A percentile compares a stretch with the other conserved stretches of the same genome.
Conservation (phyloP, 768 basidiomycete genomes). For the Tephrocybe sp. region DNA sequence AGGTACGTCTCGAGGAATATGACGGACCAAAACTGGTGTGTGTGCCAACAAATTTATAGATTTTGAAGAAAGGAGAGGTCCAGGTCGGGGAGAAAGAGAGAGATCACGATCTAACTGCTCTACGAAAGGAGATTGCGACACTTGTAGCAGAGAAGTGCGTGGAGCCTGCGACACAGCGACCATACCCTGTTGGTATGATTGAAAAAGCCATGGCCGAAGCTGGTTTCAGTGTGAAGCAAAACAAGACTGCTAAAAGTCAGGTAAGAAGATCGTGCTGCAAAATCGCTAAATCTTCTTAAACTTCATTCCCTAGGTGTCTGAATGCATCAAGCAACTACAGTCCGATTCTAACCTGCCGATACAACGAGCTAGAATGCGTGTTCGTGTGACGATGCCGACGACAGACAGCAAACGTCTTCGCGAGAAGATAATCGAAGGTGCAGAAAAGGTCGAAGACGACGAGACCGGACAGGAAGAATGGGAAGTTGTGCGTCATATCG, state of each 20-base stretch:
- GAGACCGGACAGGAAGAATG: conserved; percentile 74
- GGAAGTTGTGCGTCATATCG: conserved; percentile 69
- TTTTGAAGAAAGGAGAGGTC: conserved; percentile 93
- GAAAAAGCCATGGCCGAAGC: conserved; percentile 98
- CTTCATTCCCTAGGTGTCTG: conserved; percentile 62
- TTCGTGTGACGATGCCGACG: conserved; percentile 75
- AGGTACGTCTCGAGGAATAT: conserved; percentile 49
- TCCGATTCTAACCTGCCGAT: conserved; percentile 86
- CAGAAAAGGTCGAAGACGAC: conserved; percentile 84
- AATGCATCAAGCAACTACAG: conserved; percentile 84
- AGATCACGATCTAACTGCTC: conserved; percentile 80
- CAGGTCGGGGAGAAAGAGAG: conserved; percentile 98
- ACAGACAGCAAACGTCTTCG: conserved; percentile 67
- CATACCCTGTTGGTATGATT: conserved; percentile 93
- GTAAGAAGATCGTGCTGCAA: conserved; percentile 34
- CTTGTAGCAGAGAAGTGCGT: conserved; percentile 95
- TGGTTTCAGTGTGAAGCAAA: conserved; percentile 85
- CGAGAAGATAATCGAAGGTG: conserved; percentile 68
- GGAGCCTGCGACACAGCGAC: conserved; percentile 84
- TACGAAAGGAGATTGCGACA: conserved; percentile 89
- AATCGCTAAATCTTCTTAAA: background rate
- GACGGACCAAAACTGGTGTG: background rate
- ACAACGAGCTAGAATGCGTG: conserved; percentile 90
- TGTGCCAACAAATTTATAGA: conserved; percentile 47
- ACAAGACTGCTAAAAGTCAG: conserved; percentile 95